phyloP scores from a whole-genome alignment of 106 monocot genomes.

The Dioscorea alata region DNA sequence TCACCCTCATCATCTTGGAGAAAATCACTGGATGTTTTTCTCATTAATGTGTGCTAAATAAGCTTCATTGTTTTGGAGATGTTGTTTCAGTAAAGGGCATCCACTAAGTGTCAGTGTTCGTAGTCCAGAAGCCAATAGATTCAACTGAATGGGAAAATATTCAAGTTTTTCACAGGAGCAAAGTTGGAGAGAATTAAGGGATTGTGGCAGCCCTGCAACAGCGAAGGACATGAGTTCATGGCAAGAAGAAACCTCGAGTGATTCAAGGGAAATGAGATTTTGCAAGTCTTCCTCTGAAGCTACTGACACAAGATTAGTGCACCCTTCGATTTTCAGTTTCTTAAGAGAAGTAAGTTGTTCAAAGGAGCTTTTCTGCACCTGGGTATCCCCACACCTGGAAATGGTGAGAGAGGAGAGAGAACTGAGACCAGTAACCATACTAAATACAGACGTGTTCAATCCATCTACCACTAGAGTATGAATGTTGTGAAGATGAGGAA shows the following conservation, averaged over 20 bases:
- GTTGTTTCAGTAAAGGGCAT: neutral
- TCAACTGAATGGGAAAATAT: neutral
- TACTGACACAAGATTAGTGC: neutral
- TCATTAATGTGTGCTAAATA: neutral
- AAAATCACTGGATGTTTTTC: neutral
- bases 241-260: neutral
- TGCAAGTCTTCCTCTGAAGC: neutral
- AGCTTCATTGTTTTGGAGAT: neutral
- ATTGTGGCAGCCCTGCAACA: neutral
- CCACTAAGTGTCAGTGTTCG: neutral
- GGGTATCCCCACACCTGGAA: neutral
- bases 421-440: neutral
- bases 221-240: neutral
- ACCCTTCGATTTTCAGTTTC: constrained; percentile 1
- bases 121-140: neutral
- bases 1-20: too few relatives aligned
- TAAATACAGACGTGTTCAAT: too few relatives aligned
- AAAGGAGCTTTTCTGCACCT: neutral
- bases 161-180: neutral
- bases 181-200: neutral
- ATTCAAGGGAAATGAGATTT: neutral
- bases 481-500: too few relatives aligned
- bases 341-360: neutral
- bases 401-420: neutral
- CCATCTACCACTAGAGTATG: too few relatives aligned